Percentiles rank a stretch among this genome's conserved stretches.
Conservation (phyloP, 257 asterid genomes). For the Penstemon eatonii region DNA sequence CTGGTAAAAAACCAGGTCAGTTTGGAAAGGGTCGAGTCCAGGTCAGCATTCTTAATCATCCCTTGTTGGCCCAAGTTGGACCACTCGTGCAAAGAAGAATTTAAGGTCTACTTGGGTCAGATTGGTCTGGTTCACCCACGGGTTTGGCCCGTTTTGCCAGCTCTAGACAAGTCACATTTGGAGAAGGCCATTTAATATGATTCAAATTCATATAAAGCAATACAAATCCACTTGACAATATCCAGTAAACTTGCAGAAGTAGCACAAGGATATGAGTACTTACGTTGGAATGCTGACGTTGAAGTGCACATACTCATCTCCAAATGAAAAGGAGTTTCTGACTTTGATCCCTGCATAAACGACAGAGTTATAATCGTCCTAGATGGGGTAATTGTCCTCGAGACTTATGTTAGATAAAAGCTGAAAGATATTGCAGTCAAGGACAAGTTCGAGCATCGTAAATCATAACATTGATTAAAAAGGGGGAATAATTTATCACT, state of each 20-base stretch:
- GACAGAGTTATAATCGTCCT: constrained; percentile 4
- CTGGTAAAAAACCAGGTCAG: no score
- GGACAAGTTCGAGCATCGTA: background rate
- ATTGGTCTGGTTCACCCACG: no score
- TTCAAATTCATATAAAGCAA: background rate
- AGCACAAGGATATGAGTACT: constrained; percentile 27
- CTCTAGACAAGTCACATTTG: no score
- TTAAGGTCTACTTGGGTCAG: no score
- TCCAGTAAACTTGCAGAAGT: background rate
- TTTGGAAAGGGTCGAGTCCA: no score
- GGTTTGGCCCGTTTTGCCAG: background rate
- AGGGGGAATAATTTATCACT: background rate
- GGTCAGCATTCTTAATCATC: no score
- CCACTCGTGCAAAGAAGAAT: no score
- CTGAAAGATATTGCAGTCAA: background rate
- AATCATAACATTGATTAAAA: no score
- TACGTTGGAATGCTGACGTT: constrained; percentile 89
- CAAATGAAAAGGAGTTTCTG: constrained; percentile 67
- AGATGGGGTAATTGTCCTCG: background rate
- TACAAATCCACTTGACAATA: background rate
- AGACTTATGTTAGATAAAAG: background rate
- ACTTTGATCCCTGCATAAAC: constrained; percentile 72
- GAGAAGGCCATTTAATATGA: background rate
- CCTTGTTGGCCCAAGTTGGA: no score
- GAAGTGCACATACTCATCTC: constrained; percentile 90